Conservation (phyloP, 805 yeast genomes). For the Kodamaea hsintzibuensis region DNA sequence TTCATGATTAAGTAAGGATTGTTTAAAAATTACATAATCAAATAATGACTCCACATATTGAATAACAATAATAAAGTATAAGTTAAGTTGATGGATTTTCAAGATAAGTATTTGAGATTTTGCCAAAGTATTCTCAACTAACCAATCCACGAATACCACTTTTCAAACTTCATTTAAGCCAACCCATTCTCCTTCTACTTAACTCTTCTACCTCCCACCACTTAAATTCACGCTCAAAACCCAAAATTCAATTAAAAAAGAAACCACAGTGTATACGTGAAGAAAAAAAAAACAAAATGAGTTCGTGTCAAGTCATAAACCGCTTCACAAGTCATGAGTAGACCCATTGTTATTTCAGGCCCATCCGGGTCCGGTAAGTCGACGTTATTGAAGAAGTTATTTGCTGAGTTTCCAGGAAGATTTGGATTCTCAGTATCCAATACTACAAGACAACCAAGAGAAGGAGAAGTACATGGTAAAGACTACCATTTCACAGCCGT, state of each 20-base stretch:
- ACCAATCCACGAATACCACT: too few relatives aligned
- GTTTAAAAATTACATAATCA: too few relatives aligned
- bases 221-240: background rate
- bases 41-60: too few relatives aligned
- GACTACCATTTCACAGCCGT: conserved; percentile 88
- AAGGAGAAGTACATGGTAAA: conserved; percentile 85
- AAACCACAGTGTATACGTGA: background rate
- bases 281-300: background rate
- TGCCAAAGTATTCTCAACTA: too few relatives aligned
- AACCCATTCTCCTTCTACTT: background rate
- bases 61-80: too few relatives aligned
- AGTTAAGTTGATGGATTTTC: too few relatives aligned
- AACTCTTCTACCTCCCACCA: background rate
- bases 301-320: background rate
- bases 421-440: conserved; percentile 95
- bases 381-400: conserved; percentile 83
- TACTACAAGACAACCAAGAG: conserved; percentile 89
- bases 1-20: too few relatives aligned
- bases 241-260: background rate
- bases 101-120: too few relatives aligned
- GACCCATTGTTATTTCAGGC: conserved; percentile 95
- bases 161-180: too few relatives aligned
- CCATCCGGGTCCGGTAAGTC: conserved; percentile 98
- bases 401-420: conserved; percentile 83
- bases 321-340: conserved; percentile 28